These are phyloP conservation scores for Trifolium pratense DNA, from an alignment of 306 rosid genomes.

Conservation along the genomic window DNA sequence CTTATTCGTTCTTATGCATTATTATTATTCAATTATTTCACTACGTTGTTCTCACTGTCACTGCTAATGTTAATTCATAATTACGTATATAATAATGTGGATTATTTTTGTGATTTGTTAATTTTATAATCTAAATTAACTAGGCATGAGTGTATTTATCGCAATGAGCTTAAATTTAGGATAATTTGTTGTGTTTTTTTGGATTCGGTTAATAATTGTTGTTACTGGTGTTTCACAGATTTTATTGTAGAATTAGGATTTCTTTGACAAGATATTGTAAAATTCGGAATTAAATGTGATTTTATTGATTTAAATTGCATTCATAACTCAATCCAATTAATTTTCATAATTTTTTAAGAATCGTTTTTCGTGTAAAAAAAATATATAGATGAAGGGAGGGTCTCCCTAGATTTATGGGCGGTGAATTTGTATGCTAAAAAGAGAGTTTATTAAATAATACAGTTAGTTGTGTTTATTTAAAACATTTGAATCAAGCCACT, in stretches of 20 bases:
- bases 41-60: not conserved
- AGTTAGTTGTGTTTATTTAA: not conserved
- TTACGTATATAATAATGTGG: not conserved
- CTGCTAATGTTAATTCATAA: not conserved
- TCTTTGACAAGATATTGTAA: not conserved
- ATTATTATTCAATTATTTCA: not conserved
- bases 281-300: not conserved
- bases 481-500: no score
- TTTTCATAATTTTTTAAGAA: not conserved
- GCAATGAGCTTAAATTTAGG: not conserved
- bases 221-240: not conserved
- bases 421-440: no score
- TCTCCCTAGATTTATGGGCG: no score
- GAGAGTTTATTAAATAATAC: slow-evolving; percentile 4
- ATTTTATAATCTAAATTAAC: not conserved
- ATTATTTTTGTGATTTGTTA: not conserved
- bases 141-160: no score
- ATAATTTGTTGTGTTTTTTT: not conserved
- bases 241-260: not conserved
- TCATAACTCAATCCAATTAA: not conserved
- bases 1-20: not conserved
- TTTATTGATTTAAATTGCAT: not conserved
- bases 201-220: not conserved
- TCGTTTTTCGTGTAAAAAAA: not conserved
- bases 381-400: not conserved